A percentile compares a stretch with the other conserved stretches of the same genome.
phyloP scores from a whole-genome alignment of 768 basidiomycete species.

The Suillus subaureus region DNA sequence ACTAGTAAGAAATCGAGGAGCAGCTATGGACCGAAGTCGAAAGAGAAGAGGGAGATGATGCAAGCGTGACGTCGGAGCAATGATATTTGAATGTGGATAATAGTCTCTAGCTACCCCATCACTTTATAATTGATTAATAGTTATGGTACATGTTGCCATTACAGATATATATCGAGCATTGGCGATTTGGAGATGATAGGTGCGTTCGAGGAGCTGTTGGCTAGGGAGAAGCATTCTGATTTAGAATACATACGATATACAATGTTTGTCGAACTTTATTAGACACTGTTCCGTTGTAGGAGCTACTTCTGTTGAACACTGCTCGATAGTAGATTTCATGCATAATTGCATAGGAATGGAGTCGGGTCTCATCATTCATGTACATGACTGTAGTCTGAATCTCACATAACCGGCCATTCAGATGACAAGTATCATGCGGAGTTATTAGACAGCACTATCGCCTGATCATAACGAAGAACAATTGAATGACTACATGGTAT shows the following conservation, averaged over 20 bases:
- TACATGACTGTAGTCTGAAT: too few relatives aligned
- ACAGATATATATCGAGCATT: not conserved
- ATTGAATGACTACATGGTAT: not conserved
- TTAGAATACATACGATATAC: too few relatives aligned
- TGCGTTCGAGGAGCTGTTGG: too few relatives aligned
- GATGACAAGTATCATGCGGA: not conserved
- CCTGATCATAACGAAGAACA: not conserved
- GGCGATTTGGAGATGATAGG: not conserved
- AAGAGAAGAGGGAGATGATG: conserved; percentile 10
- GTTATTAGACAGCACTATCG: not conserved
- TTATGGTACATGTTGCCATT: not conserved
- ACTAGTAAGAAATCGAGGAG: conserved; percentile 38
- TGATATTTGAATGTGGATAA: not conserved
- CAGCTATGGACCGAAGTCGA: conserved; percentile 46
- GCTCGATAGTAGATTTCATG: too few relatives aligned
- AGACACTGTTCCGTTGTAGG: too few relatives aligned
- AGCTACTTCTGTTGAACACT: too few relatives aligned
- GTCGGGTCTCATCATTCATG: too few relatives aligned
- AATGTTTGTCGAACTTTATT: too few relatives aligned
- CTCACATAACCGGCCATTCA: not conserved
- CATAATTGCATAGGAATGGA: too few relatives aligned
- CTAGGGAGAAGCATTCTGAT: too few relatives aligned
- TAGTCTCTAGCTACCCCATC: not conserved
- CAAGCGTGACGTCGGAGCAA: not conserved
- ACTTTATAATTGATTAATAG: not conserved